Evolutionary conservation across 2,329 filamentous ascomycete species (phyloP).

Genomic region (Plenodomus tracheiphilus): DNA sequence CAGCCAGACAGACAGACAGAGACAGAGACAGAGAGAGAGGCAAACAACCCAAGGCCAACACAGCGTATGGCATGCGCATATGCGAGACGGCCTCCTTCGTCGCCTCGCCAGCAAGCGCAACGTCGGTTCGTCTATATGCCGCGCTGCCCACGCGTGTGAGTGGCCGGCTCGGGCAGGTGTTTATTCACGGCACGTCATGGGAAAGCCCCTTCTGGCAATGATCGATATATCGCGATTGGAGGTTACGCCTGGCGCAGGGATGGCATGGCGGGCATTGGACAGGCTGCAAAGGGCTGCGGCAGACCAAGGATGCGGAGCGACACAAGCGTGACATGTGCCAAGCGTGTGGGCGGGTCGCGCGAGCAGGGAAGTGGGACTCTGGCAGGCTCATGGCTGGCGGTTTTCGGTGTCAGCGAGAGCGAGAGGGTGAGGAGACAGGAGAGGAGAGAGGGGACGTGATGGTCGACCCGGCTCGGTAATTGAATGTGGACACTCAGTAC

Average conservation of each 20-base stretch:
- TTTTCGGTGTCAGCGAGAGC: not conserved
- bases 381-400: no score
- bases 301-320: slow-evolving; percentile 4
- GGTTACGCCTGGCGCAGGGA: slow-evolving; percentile 8
- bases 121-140: slow-evolving; percentile 1
- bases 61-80: slow-evolving; percentile 4
- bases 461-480: not conserved
- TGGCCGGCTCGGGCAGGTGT: slow-evolving; percentile 10
- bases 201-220: slow-evolving; percentile 29
- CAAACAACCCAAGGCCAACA: not conserved
- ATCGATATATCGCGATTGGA: slow-evolving; percentile 32
- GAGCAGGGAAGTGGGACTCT: not conserved
- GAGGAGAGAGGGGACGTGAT: no score
- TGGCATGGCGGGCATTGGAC: slow-evolving; percentile 27
- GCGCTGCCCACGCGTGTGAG: not conserved
- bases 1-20: no score
- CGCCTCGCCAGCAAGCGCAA: not conserved
- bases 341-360: not conserved
- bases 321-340: slow-evolving; percentile 12
- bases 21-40: not conserved
- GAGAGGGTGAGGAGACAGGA: not conserved
- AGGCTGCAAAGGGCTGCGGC: not conserved
- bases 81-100: slow-evolving; percentile 5
- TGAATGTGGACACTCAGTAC: not conserved
- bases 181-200: slow-evolving; percentile 33